Conservation (phyloP, 257 asterid genomes). For the Eucommia ulmoides region DNA sequence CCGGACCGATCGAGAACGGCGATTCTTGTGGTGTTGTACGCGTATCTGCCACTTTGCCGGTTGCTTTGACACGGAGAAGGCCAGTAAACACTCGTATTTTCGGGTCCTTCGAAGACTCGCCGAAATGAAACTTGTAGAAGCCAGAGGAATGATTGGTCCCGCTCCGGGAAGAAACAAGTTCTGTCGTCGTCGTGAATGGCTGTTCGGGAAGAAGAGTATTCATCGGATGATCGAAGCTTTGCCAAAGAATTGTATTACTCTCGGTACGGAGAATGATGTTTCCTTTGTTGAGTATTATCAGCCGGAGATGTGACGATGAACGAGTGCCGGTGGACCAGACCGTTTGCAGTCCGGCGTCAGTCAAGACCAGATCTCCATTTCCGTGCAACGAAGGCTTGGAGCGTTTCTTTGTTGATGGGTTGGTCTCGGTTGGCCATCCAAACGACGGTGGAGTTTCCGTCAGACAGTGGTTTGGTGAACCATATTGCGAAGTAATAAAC, state of each 20-base stretch:
- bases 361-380: no score
- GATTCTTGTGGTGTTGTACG: conserved; percentile 3
- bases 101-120: conserved; percentile 1
- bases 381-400: conserved; percentile 6
- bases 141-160: conserved; percentile 8
- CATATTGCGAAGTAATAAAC: conserved; percentile 11
- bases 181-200: not conserved
- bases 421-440: no score
- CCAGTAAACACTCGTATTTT: conserved; percentile 9
- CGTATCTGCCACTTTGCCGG: conserved; percentile 4
- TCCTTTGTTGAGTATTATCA: no score
- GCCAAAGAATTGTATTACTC: no score
- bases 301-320: no score
- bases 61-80: conserved; percentile 1
- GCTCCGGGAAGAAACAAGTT: conserved; percentile 9
- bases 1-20: no score
- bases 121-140: conserved; percentile 9
- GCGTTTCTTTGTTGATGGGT: no score
- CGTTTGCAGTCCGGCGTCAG: conserved; percentile 9
- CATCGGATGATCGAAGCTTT: no score
- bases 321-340: no score
- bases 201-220: no score
- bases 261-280: no score
- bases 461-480: conserved; percentile 1
- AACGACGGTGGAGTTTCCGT: conserved; percentile 4